Base-by-base conservation (phyloP, 78 protist genomes). In the Guillardia theta region DNA sequence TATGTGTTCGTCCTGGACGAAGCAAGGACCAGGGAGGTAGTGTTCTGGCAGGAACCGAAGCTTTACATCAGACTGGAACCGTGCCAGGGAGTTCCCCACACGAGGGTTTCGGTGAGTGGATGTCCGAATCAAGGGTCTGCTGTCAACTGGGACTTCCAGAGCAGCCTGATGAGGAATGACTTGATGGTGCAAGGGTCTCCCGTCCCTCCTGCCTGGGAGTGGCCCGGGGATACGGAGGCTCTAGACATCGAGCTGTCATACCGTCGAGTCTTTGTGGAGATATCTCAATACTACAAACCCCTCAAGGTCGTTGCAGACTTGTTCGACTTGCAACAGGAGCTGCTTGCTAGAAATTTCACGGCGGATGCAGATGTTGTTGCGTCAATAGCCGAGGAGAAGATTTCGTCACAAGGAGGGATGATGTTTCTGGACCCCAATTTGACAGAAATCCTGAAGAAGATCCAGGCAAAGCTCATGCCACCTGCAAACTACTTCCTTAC, bases 231-330 rank as follows among this genome's bases (percentile, higher is more conserved):
- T 30, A 41, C 33, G 3, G 93, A 88, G 64, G 48, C 64, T 24
- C 64, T 88, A 22, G 33, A 33, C 93, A 45, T 88, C 93, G 93
- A 88, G 45, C 46, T 88, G 30, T 48, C 93, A 18, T 64, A 88
- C 64, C 54, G 62, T 22, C 6, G 21, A 27, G 36, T 41, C 19
- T 80, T 39, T 19, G 43, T 80, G 10, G 88, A 80, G 46, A 19
- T 80, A 19, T 24, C 80, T 8, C 80, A 64, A 19, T 64, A 24
- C 80, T 36, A 64, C 80, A 24, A 24, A 9, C 80, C 80, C 39
- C 64, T 53, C 19, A 19, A 15, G 19, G 19, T 19, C 64, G 19
- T 21, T 19, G 64, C 33, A 53, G 15, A 15, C 33, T n/a, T n/a
- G n/a, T n/a, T n/a, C n/a, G n/a, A n/a, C n/a, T n/a, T n/a, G n/a